Evolutionary conservation across 306 rosid species (phyloP).

Genomic region (Astragalus glycyphyllos): DNA sequence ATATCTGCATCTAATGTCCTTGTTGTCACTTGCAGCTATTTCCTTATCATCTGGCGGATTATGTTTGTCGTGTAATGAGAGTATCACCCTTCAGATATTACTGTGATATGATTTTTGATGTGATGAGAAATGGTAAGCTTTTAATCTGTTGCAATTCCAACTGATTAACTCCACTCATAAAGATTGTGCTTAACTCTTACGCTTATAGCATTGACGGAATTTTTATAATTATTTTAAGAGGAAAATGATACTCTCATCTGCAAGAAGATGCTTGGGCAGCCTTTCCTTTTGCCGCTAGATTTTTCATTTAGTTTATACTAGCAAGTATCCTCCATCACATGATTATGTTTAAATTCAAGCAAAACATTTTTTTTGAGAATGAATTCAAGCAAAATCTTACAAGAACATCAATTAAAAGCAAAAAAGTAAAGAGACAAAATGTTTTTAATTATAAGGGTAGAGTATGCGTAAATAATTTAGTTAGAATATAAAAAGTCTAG

Average conservation of each 20-base stretch:
- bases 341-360: not conserved
- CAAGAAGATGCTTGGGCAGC: conserved; percentile 12
- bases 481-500: not conserved
- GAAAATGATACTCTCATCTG: not conserved
- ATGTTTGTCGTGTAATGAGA: conserved; percentile 95
- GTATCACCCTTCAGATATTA: conserved; percentile 93
- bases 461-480: not conserved
- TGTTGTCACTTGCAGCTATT: conserved; percentile 74
- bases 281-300: conserved; percentile 17
- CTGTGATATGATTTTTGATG: conserved; percentile 94
- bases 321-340: not conserved
- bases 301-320: not conserved
- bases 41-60: conserved; percentile 91
- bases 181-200: conserved; percentile 35
- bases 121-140: conserved; percentile 86
- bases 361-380: not conserved
- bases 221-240: conserved; percentile 18
- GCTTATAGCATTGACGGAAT: conserved; percentile 15
- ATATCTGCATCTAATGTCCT: conserved; percentile 47
- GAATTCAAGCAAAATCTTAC: not conserved
- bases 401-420: not conserved
- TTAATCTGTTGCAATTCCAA: conserved; percentile 41
- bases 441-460: not conserved
- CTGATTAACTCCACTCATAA: conserved; percentile 31
- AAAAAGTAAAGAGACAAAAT: too few relatives aligned